Percentiles rank a stretch among this genome's conserved stretches.
These are phyloP conservation scores for Manihot esculenta DNA, from an alignment of 441 rosid species.

Conservation along the genomic window DNA sequence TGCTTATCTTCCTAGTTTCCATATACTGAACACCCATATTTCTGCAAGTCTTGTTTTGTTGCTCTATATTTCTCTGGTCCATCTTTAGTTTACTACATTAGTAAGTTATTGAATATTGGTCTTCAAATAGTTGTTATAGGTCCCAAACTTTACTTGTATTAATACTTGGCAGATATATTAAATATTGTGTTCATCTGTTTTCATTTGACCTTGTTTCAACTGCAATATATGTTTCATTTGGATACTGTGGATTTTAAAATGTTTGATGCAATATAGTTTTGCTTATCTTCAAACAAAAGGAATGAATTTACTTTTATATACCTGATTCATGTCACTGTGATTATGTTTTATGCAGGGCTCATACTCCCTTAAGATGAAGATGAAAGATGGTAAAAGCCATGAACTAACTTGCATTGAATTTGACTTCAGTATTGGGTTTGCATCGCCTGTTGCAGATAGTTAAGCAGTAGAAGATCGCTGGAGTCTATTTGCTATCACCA, in stretches of 20 bases:
- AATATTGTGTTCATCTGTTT: neutral
- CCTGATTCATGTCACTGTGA: neutral
- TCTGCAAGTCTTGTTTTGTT: no score
- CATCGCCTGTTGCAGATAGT: slow-evolving; percentile 52
- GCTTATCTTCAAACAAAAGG: neutral
- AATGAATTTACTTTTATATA: neutral
- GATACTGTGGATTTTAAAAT: neutral
- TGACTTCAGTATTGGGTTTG: slow-evolving; percentile 59
- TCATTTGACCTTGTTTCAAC: neutral
- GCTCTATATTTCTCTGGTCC: neutral
- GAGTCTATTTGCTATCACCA: neutral
- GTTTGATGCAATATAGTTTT: neutral
- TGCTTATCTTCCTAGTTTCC: neutral
- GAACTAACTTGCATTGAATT: slow-evolving; percentile 79
- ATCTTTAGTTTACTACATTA: neutral
- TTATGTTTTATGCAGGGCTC: slow-evolving; percentile 60
- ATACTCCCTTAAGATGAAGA: slow-evolving; percentile 78
- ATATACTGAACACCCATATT: neutral
- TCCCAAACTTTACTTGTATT: neutral
- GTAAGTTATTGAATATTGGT: neutral
- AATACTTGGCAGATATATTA: neutral
- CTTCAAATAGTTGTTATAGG: neutral
- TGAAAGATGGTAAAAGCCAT: slow-evolving; percentile 44
- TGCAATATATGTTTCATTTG: neutral
- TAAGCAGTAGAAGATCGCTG: slow-evolving; percentile 29